Percentiles rank a stretch among this genome's conserved stretches.
Conservation (phyloP, 2,329 filamentous ascomycete genomes). For the Seiridium unicorne region DNA sequence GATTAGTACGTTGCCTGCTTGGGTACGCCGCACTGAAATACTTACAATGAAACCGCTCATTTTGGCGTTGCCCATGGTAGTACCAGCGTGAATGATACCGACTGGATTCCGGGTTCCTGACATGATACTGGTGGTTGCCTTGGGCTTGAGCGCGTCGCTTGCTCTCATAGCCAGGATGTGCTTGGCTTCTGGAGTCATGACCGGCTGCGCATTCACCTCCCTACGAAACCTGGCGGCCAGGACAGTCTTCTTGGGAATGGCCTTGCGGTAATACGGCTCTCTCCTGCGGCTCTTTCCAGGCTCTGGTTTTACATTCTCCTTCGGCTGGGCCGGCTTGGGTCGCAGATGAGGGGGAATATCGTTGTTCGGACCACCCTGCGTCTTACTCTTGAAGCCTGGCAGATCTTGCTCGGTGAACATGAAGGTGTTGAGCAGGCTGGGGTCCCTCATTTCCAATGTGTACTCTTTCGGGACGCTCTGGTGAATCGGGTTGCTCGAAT, state of each 20-base stretch:
- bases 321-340: conserved; percentile 39
- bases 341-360: conserved; percentile 58
- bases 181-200: conserved; percentile 69
- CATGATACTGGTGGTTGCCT: conserved; percentile 47
- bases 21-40: conserved; percentile 12
- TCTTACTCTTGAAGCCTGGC: conserved; percentile 67
- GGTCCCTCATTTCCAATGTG: conserved; percentile 66
- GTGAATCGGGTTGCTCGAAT: conserved; percentile 63
- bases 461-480: conserved; percentile 84
- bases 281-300: conserved; percentile 40
- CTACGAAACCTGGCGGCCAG: conserved; percentile 71
- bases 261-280: conserved; percentile 65
- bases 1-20: background rate
- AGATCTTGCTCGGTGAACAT: conserved; percentile 94
- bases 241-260: conserved; percentile 80
- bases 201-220: conserved; percentile 73
- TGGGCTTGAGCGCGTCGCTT: conserved; percentile 59
- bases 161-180: conserved; percentile 58
- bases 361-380: conserved; percentile 55
- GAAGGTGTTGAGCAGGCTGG: conserved; percentile 77
- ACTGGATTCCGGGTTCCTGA: conserved; percentile 36
- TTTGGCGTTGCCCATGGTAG: conserved; percentile 42
- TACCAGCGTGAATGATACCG: conserved; percentile 58
- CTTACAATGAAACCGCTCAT: conserved; percentile 59
- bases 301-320: conserved; percentile 31